Base-by-base conservation (phyloP, 73 alveolate genomes). In the Uronychia binucleata region DNA sequence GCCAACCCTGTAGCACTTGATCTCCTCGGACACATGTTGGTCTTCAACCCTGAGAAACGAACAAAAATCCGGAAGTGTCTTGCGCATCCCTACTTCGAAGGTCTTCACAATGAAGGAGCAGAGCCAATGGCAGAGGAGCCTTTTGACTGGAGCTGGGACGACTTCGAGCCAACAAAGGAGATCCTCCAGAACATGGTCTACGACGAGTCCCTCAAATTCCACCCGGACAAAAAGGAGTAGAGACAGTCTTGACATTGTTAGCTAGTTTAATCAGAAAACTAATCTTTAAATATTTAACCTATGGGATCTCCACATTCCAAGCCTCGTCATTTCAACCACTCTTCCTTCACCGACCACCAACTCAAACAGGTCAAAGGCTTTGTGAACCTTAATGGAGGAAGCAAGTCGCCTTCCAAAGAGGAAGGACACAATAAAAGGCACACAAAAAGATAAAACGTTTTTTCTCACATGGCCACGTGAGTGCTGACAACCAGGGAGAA, bases 141-240 rank as follows among this genome's bases (percentile, higher is more conserved):
- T n/a, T 95, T 95, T 88, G 98, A 95, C 79, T 95, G 98, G 98
- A 81, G 95, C 30, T 95, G 97, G 97, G 98, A 95, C 89, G 92
- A 95, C 74, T 95, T 95, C 82, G 96, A 93, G 58, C 97, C 97
- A 30, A 95, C 96, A 28, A 95, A 93, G 87, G 98, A 95, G 32
- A 85, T 91, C 11, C 85, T 95, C 34, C 89, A 95, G 85, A 80
- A 84, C 80, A 93, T 95, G 97, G 96, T 95, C 59, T 95, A 90
- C 77, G 95, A 95, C 46, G 97, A 92, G 85, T 60, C 97, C 29
- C 90, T 93, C 75, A 80, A 87, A 79, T 95, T 95, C 92, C 96
- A 95, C 80, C 95, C 94, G 1, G 94, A 93, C 30, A 82, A 85
- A 77, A 88, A 84, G 57, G 67, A 30, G 32, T 75, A 30, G 34